phyloP scores from a whole-genome alignment of 371 early-diverging fungal species.

The Lichtheimia corymbifera region DNA sequence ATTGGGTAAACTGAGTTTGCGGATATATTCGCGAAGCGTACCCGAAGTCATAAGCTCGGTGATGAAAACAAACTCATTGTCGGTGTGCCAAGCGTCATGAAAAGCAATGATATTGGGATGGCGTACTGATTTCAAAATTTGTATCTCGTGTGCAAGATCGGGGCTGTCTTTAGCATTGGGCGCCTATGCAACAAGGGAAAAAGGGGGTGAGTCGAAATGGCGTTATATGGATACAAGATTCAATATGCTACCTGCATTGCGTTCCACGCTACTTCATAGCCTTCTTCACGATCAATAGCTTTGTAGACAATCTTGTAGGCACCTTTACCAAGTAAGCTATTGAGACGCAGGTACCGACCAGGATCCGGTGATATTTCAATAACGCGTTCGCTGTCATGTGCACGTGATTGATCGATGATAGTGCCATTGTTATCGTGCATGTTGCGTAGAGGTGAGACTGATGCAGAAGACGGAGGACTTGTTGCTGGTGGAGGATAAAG shows the following conservation, averaged over 20 bases:
- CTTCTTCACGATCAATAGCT: constrained; percentile 85
- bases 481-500: neutral
- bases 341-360: constrained; percentile 38
- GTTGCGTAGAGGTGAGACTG: neutral
- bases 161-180: constrained; percentile 14
- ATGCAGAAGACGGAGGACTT: too few species aligned
- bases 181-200: neutral
- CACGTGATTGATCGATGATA: constrained; percentile 45
- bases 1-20: constrained; percentile 69
- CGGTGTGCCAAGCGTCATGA: constrained; percentile 68
- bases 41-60: constrained; percentile 96
- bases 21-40: constrained; percentile 78
- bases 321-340: constrained; percentile 53
- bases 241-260: constrained; percentile 41
- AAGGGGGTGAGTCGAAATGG: neutral
- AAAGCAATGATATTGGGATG: constrained; percentile 90
- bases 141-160: constrained; percentile 58
- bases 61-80: constrained; percentile 82
- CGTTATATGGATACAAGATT: too few species aligned
- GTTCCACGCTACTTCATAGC: constrained; percentile 94
- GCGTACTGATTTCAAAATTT: constrained; percentile 74
- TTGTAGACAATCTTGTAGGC: constrained; percentile 86
- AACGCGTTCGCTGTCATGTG: constrained; percentile 46
- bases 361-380: constrained; percentile 47
- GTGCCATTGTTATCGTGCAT: constrained; percentile 13